phyloP scores from a whole-genome alignment of 495 filamentous ascomycete species.

The Xylaria bambusicola region DNA sequence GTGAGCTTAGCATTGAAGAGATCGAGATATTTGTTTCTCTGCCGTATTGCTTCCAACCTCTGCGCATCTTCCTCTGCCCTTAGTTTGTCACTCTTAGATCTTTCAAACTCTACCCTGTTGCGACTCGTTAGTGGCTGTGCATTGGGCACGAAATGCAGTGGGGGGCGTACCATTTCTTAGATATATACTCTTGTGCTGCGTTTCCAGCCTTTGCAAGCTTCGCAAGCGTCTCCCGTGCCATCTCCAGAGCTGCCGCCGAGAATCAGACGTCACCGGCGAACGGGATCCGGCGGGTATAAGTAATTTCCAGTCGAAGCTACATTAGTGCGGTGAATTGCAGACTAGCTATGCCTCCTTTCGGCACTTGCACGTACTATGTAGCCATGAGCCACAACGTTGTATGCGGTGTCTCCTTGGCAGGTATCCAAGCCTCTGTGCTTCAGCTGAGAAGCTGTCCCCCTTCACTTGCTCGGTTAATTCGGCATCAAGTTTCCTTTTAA shows the following conservation, averaged over 20 bases:
- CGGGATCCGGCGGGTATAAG: background rate
- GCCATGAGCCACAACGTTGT: background rate
- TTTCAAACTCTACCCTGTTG: background rate
- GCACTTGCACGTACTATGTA: too few species aligned
- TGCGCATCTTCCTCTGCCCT: background rate
- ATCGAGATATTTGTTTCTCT: constrained; percentile 23
- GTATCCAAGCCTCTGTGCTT: background rate
- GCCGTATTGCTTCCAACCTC: background rate
- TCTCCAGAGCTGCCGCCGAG: background rate
- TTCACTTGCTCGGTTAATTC: too few species aligned
- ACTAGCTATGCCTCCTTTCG: background rate
- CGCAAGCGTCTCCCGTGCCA: background rate
- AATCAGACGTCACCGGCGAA: background rate
- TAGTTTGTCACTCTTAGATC: background rate
- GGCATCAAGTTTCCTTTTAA: too few species aligned
- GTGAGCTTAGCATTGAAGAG: constrained; percentile 25
- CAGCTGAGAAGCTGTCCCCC: too few species aligned
- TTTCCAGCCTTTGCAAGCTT: background rate
- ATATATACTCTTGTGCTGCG: background rate
- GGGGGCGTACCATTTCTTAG: background rate
- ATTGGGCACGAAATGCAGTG: background rate
- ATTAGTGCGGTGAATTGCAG: too few species aligned
- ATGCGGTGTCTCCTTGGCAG: background rate
- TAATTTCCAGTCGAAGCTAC: too few species aligned
- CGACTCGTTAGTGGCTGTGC: background rate